These are phyloP conservation scores for Solanum dulcamara DNA, from an alignment of 257 asterid genomes.

Conservation along the genomic window DNA sequence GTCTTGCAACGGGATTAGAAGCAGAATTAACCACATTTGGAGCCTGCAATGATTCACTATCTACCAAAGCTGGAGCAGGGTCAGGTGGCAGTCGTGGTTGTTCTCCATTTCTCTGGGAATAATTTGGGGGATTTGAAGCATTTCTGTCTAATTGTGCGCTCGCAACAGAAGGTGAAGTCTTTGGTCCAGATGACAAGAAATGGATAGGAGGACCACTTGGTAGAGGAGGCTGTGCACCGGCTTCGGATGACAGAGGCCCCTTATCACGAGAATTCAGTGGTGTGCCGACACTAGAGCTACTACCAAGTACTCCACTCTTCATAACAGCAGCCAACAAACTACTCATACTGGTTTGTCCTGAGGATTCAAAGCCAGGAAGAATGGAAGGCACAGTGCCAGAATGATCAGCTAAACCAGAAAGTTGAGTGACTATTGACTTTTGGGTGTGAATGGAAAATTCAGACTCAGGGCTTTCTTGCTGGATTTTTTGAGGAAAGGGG, in stretches of 20 bases:
- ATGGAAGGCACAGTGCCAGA: conserved; percentile 33
- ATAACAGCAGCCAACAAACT: conserved; percentile 41
- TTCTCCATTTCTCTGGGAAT: conserved; percentile 29
- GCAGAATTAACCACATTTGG: conserved; percentile 26
- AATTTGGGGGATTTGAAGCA: conserved; percentile 1
- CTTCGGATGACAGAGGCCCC: conserved; percentile 15
- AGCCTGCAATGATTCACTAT: conserved; percentile 20
- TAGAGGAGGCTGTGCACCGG: conserved; percentile 10
- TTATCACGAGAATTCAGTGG: conserved; percentile 22
- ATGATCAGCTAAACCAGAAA: conserved; percentile 24
- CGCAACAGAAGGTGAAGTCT: not conserved
- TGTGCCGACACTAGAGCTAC: conserved; percentile 18
- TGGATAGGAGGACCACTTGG: conserved; percentile 17
- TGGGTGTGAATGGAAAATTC: conserved; percentile 3
- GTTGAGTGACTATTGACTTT: conserved; percentile 6
- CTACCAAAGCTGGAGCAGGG: conserved; percentile 13
- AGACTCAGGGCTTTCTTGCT: conserved; percentile 20
- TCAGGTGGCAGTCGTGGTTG: conserved; percentile 16
- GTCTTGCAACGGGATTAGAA: conserved; percentile 65
- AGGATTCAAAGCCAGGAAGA: conserved; percentile 26
- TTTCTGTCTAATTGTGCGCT: conserved; percentile 13
- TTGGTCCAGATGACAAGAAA: conserved; percentile 1
- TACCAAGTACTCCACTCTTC: conserved; percentile 38
- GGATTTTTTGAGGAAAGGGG: conserved; percentile 20
- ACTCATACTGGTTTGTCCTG: conserved; percentile 45